Evolutionary conservation across 1,139 yeast genomes (phyloP).

Genomic region (Blastobotrys raffinosifermentans): DNA sequence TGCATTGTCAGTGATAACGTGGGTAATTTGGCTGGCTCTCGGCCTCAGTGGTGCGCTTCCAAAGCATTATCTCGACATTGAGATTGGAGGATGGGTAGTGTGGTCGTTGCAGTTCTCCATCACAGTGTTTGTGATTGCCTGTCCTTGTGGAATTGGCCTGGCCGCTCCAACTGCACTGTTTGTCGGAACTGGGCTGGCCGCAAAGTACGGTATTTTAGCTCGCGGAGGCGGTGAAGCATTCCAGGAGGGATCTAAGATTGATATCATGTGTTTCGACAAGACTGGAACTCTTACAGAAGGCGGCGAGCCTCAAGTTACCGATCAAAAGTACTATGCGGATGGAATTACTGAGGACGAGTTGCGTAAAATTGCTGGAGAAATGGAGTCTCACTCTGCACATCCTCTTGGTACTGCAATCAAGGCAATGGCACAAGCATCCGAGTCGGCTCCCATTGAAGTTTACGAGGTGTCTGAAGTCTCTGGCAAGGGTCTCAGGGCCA

Average conservation of each 20-base stretch:
- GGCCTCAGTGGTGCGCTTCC: conserved; percentile 56
- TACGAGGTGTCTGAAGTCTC: conserved; percentile 39
- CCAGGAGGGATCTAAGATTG: conserved; percentile 63
- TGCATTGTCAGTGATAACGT: conserved; percentile 52
- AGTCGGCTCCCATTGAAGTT: conserved; percentile 8
- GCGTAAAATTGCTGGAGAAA: conserved; percentile 49
- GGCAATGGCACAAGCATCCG: conserved; percentile 35
- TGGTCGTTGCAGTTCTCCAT: conserved; percentile 77
- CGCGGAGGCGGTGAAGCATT: conserved; percentile 81
- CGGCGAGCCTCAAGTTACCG: conserved; percentile 54
- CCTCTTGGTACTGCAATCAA: conserved; percentile 61
- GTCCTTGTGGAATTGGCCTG: conserved; percentile 87
- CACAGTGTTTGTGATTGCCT: conserved; percentile 80
- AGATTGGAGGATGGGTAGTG: conserved; percentile 67
- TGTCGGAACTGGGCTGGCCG: conserved; percentile 88
- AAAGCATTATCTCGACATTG: conserved; percentile 49
- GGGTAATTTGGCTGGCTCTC: conserved; percentile 61
- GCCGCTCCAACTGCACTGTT: conserved; percentile 91
- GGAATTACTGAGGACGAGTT: conserved; percentile 19
- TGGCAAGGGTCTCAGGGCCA: conserved; percentile 55
- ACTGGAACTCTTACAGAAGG: conserved; percentile 70
- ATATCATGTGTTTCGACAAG: conserved; percentile 69
- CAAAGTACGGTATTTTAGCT: conserved; percentile 68
- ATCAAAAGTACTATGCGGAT: conserved; percentile 33
- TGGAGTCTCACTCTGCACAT: conserved; percentile 64